Conservation (phyloP, 177 flowering plant genomes). For the Vitis hybrid region DNA sequence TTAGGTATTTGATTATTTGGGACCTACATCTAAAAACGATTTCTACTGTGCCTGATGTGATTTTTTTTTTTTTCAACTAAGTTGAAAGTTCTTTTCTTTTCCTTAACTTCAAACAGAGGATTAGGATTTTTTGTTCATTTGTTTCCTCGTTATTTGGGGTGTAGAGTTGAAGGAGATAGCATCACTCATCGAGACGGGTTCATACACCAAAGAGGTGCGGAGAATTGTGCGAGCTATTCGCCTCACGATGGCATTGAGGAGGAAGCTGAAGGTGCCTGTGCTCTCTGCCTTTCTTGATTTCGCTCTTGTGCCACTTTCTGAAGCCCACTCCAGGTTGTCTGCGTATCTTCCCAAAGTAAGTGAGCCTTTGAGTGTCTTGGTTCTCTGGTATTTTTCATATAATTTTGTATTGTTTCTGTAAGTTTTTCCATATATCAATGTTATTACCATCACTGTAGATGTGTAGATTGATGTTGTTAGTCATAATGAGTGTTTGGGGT, state of each 20-base stretch:
- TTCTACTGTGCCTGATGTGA: too few species aligned
- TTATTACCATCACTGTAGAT: too few species aligned
- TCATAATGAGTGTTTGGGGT: too few species aligned
- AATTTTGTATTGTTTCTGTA: too few species aligned
- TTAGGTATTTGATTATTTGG: too few species aligned
- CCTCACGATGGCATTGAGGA: constrained; percentile 64
- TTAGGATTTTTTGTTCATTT: neutral
- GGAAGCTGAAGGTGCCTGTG: constrained; percentile 60
- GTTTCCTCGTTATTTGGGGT: too few species aligned
- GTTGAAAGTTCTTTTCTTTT: too few species aligned
- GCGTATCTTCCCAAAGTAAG: constrained; percentile 76
- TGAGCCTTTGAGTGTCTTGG: neutral
- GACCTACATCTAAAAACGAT: neutral
- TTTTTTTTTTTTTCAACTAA: too few species aligned
- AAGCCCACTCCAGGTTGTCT: constrained; percentile 48
- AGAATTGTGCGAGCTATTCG: constrained; percentile 67
- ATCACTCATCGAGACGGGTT: constrained; percentile 70
- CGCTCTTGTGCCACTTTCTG: constrained; percentile 67
- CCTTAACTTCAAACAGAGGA: neutral
- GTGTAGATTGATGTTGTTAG: too few species aligned
- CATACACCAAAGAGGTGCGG: constrained; percentile 74
- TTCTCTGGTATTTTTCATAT: neutral
- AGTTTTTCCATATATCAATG: too few species aligned
- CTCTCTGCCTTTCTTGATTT: constrained; percentile 56
- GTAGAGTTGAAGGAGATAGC: constrained; percentile 7